phyloP scores from a whole-genome alignment of 2,329 filamentous ascomycete genomes.

The Arachnomyces sp. region DNA sequence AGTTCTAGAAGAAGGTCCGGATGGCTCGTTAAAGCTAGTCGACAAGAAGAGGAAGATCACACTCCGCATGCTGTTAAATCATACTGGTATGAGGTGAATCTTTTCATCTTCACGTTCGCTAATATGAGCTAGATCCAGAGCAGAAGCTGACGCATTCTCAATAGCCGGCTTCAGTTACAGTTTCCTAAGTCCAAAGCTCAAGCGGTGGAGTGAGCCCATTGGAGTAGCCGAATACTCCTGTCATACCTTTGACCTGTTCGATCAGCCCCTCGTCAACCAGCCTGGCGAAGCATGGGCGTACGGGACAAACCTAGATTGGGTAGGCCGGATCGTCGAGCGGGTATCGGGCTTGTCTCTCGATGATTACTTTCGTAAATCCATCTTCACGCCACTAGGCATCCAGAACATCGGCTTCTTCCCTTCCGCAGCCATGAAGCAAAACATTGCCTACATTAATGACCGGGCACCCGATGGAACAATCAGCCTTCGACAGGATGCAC shows the following conservation, averaged over 20 bases:
- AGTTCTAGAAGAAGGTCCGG: slow-evolving; percentile 31
- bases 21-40: slow-evolving; percentile 25
- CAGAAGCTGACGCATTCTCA: too few relatives aligned
- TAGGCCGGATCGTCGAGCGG: slow-evolving; percentile 43
- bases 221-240: slow-evolving; percentile 54
- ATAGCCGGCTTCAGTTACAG: slow-evolving; percentile 54
- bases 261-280: slow-evolving; percentile 52
- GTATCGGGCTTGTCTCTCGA: slow-evolving; percentile 39
- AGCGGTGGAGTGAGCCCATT: slow-evolving; percentile 42
- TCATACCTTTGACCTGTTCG: slow-evolving; percentile 45
- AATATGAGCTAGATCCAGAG: too few relatives aligned
- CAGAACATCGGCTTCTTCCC: slow-evolving; percentile 52
- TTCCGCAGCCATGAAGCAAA: slow-evolving; percentile 44
- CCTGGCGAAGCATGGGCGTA: slow-evolving; percentile 58
- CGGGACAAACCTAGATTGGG: slow-evolving; percentile 50
- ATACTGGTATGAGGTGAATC: too few relatives aligned
- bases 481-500: slow-evolving; percentile 40
- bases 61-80: slow-evolving; percentile 50
- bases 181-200: slow-evolving; percentile 45
- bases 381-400: slow-evolving; percentile 44
- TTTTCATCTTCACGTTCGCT: too few relatives aligned
- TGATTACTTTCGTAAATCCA: slow-evolving; percentile 42
- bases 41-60: slow-evolving; percentile 47
- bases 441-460: slow-evolving; percentile 52
- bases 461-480: slow-evolving; percentile 40